Evolutionary conservation across 371 early-diverging fungal species (phyloP), one percentile per base, ranked within the genome.

Genomic region (Syncephalastrum contaminatum): DNA sequence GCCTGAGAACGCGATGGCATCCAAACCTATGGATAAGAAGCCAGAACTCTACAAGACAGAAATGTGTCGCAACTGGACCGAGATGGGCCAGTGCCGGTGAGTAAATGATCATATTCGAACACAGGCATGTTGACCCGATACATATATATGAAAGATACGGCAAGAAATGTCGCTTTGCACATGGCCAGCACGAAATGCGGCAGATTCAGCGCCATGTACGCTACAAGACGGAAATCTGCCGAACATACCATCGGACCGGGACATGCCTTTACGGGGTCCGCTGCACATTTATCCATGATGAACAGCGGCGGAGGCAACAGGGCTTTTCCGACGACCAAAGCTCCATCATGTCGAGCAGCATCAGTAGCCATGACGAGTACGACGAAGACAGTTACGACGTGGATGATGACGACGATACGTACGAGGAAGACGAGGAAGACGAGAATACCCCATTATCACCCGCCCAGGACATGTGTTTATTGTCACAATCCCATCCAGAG

Each of bases 91-190:
- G n/a, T 99, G 99, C 82, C 84, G 86, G 82, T 85, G 69, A 58
- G 22, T 50, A 43, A 45, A 54, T 19, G 43, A 16, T 43, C 30
- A 53, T 43, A 43, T 22, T 48, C 19, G 2, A 13, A 36, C 10
- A 25, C 45, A 22, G 14, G 19, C 36, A 16, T 36, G 5, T 58
- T 44, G 7, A 55, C 5, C 41, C 24, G 22, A 14, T 13, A 40
- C 18, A 53, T 8, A 27, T 52, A 45, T 21, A 52, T 36, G 18
- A 43, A 22, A 87, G 87, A 58, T 99, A 97, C 72, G 94, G 91
- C 4, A 82, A 79, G 22, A 92, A 92, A 74, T 99, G 99, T 74
- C 94, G 97, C 64, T 99, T 97, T 86, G 98, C 97, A 8, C 98
- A 99, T 68, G 86, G 87, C 13, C 50, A 62, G 18, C 56, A 70